Percentiles rank a stretch among this genome's conserved stretches.
Evolutionary conservation across 495 filamentous ascomycete species (phyloP).

Genomic region (Penicillium tannophilum): DNA sequence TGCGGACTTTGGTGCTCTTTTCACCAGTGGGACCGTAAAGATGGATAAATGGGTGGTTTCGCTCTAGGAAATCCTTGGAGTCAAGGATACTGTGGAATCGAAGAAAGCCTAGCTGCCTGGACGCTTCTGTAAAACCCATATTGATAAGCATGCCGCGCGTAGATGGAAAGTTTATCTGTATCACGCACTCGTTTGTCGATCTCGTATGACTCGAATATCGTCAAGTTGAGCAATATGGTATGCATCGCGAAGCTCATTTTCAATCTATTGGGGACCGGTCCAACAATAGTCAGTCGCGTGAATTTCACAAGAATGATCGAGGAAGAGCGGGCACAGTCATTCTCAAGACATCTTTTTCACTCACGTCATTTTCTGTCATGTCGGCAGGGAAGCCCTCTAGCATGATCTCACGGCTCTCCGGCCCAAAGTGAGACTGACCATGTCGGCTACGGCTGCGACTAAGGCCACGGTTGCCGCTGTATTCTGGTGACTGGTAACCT

Average conservation of each 20-base stretch:
- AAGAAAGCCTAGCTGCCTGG: conserved; percentile 68
- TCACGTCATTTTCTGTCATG: conserved; percentile 63
- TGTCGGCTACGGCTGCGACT: conserved; percentile 49
- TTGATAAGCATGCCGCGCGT: neutral
- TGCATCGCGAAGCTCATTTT: conserved; percentile 59
- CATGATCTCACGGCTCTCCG: conserved; percentile 60
- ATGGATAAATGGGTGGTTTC: conserved; percentile 63
- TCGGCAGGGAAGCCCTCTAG: conserved; percentile 62
- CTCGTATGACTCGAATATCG: conserved; percentile 66
- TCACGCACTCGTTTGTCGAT: conserved; percentile 63
- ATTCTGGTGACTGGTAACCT: conserved; percentile 54
- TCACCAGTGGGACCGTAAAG: conserved; percentile 54
- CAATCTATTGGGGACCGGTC: conserved; percentile 50
- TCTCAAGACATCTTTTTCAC: neutral
- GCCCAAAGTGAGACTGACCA: conserved; percentile 47
- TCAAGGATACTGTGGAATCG: conserved; percentile 61
- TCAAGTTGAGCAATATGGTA: conserved; percentile 61
- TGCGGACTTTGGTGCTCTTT: conserved; percentile 59
- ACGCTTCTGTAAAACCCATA: conserved; percentile 46
- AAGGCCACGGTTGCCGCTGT: conserved; percentile 29
- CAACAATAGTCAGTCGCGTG: neutral
- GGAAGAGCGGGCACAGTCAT: neutral
- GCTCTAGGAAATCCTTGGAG: conserved; percentile 67
- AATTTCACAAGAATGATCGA: neutral
- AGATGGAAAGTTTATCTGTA: neutral